These are phyloP conservation scores for Ophiostoma quercus DNA, from an alignment of 2,329 filamentous ascomycete genomes.

Conservation along the genomic window DNA sequence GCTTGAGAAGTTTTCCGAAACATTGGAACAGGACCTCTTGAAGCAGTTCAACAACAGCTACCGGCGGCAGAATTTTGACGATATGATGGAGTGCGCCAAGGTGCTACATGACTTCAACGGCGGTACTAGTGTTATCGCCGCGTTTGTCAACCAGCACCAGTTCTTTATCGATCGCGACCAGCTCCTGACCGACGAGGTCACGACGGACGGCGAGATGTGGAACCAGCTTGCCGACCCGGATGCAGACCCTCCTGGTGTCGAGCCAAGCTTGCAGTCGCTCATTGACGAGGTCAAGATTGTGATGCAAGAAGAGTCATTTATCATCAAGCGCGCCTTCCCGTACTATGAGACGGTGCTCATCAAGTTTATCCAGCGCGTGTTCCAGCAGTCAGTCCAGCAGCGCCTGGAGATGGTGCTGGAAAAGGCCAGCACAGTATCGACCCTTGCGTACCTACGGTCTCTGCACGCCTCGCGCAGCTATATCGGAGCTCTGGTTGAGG, in stretches of 20 bases:
- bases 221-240: slow-evolving; percentile 92
- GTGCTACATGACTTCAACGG: slow-evolving; percentile 95
- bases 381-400: slow-evolving; percentile 97
- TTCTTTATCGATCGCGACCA: slow-evolving; percentile 98
- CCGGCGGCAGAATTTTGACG: slow-evolving; percentile 87
- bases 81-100: slow-evolving; percentile 95
- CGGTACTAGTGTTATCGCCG: slow-evolving; percentile 86
- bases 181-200: slow-evolving; percentile 79
- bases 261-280: slow-evolving; percentile 84
- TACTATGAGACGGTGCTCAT: slow-evolving; percentile 91
- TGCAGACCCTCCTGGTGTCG: slow-evolving; percentile 81
- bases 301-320: slow-evolving; percentile 93
- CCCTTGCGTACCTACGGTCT: slow-evolving; percentile 82
- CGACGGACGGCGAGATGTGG: slow-evolving; percentile 71
- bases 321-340: slow-evolving; percentile 93
- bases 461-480: slow-evolving; percentile 87
- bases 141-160: slow-evolving; percentile 97
- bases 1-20: slow-evolving; percentile 95
- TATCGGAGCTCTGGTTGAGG: slow-evolving; percentile 81
- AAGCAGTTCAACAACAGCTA: slow-evolving; percentile 98
- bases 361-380: slow-evolving; percentile 91
- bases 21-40: slow-evolving; percentile 87
- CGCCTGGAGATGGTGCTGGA: slow-evolving; percentile 91
- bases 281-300: slow-evolving; percentile 93
- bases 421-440: slow-evolving; percentile 87